Evolutionary conservation across 192 early-diverging fungal species (phyloP).

Genomic region (Piromyces finnis): DNA sequence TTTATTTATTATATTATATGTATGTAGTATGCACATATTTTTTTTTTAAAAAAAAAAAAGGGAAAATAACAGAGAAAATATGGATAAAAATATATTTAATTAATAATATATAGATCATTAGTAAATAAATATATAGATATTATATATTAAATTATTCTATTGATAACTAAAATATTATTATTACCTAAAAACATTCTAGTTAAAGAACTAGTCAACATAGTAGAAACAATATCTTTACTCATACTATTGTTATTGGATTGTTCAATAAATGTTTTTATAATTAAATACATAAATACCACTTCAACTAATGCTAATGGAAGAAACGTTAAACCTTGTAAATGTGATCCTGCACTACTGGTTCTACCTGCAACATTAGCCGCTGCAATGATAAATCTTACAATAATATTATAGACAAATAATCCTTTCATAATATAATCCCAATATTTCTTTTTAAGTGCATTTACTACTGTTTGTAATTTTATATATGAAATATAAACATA

Average conservation of each 20-base stretch:
- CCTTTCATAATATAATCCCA: neutral
- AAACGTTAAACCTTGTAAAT: neutral
- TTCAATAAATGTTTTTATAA: neutral
- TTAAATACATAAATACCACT: neutral
- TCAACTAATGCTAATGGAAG: neutral
- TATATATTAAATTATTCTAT: too few relatives aligned
- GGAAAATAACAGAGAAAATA: too few relatives aligned
- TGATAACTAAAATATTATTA: too few relatives aligned
- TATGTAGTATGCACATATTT: too few relatives aligned
- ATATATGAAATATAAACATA: neutral
- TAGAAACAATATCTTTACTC: neutral
- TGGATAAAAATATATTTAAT: too few relatives aligned
- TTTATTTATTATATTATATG: too few relatives aligned
- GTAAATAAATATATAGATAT: too few relatives aligned
- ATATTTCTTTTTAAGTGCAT: neutral
- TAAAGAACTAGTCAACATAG: neutral
- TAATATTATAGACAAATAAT: neutral
- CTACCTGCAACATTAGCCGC: neutral
- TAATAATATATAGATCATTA: too few relatives aligned
- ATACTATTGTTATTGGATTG: neutral
- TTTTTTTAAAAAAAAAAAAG: too few relatives aligned
- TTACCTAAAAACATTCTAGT: neutral
- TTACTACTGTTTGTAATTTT: neutral
- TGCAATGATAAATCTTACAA: neutral
- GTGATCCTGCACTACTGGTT: neutral